Base-by-base conservation (phyloP, 2,329 filamentous ascomycete genomes). In the Epichloe typhina region DNA sequence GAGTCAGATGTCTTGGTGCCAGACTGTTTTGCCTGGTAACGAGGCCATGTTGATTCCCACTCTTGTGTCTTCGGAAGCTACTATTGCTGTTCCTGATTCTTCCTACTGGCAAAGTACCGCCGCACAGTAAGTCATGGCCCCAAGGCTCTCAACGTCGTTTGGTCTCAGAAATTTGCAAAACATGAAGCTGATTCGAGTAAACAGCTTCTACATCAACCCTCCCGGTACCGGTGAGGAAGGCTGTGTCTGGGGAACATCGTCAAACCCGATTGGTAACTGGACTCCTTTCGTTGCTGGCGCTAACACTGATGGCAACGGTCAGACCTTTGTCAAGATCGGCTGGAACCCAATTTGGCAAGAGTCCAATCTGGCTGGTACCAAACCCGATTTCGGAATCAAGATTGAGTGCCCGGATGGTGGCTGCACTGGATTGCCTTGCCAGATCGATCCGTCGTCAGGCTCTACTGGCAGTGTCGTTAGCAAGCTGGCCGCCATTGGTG, bases 41-140 rank as follows among this genome's bases (percentile, higher is more conserved):
- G 86, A 90, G 69, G 83, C 83, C 54, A 90, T 90, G 85, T 72
- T 89, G 57, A 89, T 89, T 59, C 84, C 85, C 15, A 90, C 84
- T n/a, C 66, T 81, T 55, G 81, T 89, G 45, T 65, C 64, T 21
- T 68, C 72, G 54, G 65, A 64, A 9, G 71, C 72, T n/a, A 75
- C 74, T 33, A 71, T 91, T 50, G 84, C 86, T 47, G 84, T 90
- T 37, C 86, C 86, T 8, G 82, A 74, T 51, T 68, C 74, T 17
- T 74, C 69, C 51, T 90, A 90, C 66, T 90, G 85, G 86, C 79
- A 73, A 57, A 66, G 69, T 43, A 89, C 86, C 12, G 78, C 85
- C 52, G 83, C 86, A 52, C 86, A 91, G 79, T 86, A 73, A 73
- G 82, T 73, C 13, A 5, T 36, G 26, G 26, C 9, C 8, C 42